A percentile compares a stretch with the other conserved stretches of the same genome.
Evolutionary conservation across 192 early-diverging fungal species (phyloP).

Genomic region (Phlyctochytrium arcticum): DNA sequence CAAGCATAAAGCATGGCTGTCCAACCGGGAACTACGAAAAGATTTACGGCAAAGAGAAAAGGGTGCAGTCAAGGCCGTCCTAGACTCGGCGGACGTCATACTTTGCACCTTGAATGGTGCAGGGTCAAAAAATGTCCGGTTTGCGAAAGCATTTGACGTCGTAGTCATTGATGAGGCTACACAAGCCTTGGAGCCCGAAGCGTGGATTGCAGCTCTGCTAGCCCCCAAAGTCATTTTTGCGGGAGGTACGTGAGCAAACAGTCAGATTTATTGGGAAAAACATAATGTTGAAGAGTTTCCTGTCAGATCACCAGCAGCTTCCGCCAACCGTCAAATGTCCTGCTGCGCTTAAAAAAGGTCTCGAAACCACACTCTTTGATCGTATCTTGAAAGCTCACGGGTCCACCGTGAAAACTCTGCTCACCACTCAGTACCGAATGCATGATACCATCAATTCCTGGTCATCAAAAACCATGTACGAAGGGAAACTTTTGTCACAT

Average conservation of each 20-base stretch:
- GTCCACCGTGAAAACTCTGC: conserved; percentile 55
- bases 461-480: conserved; percentile 66
- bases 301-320: conserved; percentile 14
- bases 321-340: conserved; percentile 73
- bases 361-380: conserved; percentile 75
- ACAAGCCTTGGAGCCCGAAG: conserved; percentile 73
- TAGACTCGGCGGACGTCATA: conserved; percentile 63
- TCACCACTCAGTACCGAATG: conserved; percentile 88
- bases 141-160: conserved; percentile 67
- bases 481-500: conserved; percentile 60
- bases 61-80: conserved; percentile 54
- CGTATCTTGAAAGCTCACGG: conserved; percentile 63
- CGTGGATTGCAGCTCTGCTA: conserved; percentile 82
- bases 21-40: conserved; percentile 58
- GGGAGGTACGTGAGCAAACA: conserved; percentile 57
- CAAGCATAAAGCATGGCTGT: conserved; percentile 55
- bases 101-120: conserved; percentile 76
- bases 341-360: conserved; percentile 13
- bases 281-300: too few relatives aligned
- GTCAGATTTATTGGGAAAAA: too few relatives aligned
- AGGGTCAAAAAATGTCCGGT: conserved; percentile 41
- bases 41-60: conserved; percentile 60
- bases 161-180: conserved; percentile 88
- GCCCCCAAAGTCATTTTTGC: conserved; percentile 67
- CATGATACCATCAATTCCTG: conserved; percentile 75